Evolutionary conservation across 2,329 filamentous ascomycete species (phyloP).

Genomic region (Pyrenochaeta sp.): DNA sequence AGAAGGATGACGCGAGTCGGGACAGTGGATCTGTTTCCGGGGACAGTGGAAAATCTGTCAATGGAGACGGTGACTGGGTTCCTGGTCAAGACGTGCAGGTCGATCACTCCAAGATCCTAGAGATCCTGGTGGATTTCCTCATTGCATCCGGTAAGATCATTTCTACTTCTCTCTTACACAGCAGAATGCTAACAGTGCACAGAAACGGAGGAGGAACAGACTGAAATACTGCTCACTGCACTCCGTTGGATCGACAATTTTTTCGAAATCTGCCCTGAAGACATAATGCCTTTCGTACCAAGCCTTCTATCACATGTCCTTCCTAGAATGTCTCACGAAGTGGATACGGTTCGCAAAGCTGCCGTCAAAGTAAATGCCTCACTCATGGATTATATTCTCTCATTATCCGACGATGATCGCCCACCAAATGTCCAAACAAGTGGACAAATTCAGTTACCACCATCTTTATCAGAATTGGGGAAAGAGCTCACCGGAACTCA

Average conservation of each 20-base stretch:
- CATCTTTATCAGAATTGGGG: slow-evolving; percentile 46
- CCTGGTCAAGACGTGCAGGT: slow-evolving; percentile 96
- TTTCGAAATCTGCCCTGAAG: slow-evolving; percentile 95
- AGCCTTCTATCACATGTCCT: slow-evolving; percentile 90
- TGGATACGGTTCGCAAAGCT: slow-evolving; percentile 86
- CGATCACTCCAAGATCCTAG: slow-evolving; percentile 88
- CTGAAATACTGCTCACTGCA: slow-evolving; percentile 85
- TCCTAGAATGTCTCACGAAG: slow-evolving; percentile 90
- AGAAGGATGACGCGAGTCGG: slow-evolving; percentile 56
- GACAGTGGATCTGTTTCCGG: slow-evolving; percentile 41
- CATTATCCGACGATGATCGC: slow-evolving; percentile 71
- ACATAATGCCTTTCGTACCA: slow-evolving; percentile 93
- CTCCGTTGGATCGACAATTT: slow-evolving; percentile 96
- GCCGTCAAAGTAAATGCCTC: slow-evolving; percentile 89
- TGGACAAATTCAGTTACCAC: slow-evolving; percentile 53
- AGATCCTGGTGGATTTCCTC: slow-evolving; percentile 88
- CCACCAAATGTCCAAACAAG: slow-evolving; percentile 50
- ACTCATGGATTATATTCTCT: slow-evolving; percentile 93
- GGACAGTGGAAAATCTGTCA: slow-evolving; percentile 47
- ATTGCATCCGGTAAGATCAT: slow-evolving; percentile 74
- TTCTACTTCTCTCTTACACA: not conserved
- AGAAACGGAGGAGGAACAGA: slow-evolving; percentile 68
- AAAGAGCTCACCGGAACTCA: slow-evolving; percentile 53
- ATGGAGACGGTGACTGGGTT: slow-evolving; percentile 91
- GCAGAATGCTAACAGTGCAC: slow-evolving; percentile 28